Conservation (phyloP, 2,329 filamentous ascomycete species). For the Fusarium sp. region DNA sequence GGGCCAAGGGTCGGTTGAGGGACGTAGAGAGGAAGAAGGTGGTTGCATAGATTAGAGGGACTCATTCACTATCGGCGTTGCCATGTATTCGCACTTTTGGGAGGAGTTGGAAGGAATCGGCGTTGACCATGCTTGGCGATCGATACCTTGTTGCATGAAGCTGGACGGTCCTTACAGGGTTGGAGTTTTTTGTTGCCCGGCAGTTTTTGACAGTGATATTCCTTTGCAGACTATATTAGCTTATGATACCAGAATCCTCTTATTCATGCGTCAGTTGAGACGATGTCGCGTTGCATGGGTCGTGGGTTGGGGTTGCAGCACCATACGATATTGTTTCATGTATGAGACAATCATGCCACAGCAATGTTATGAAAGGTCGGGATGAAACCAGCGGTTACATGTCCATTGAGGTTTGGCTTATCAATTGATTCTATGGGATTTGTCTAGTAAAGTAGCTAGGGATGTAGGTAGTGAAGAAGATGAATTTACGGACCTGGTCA, state of each 20-base stretch:
- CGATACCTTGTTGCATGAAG: slow-evolving; percentile 13
- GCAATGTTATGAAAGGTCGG: background rate
- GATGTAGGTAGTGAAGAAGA: slow-evolving; percentile 22
- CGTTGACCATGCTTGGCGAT: slow-evolving; percentile 3
- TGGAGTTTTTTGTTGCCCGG: slow-evolving; percentile 14
- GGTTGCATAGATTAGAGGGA: slow-evolving; percentile 18
- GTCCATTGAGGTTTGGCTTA: slow-evolving; percentile 12
- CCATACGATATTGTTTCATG: slow-evolving; percentile 37
- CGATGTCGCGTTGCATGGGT: slow-evolving; percentile 27
- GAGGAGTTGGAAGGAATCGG: slow-evolving; percentile 14
- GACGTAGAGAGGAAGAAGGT: slow-evolving; percentile 42
- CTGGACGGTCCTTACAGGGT: slow-evolving; percentile 25
- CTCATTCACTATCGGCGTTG: slow-evolving; percentile 1
- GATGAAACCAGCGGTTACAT: slow-evolving; percentile 11
- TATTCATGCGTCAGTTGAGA: slow-evolving; percentile 14
- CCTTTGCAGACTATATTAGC: slow-evolving; percentile 14
- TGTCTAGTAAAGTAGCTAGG: slow-evolving; percentile 14
- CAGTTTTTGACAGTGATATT: slow-evolving; percentile 5
- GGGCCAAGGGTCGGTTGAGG: slow-evolving; percentile 51
- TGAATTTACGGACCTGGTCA: slow-evolving; percentile 29
- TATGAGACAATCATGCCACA: slow-evolving; percentile 27
- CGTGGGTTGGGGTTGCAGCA: slow-evolving; percentile 27
- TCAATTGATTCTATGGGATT: slow-evolving; percentile 29
- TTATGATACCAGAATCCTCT: slow-evolving; percentile 37
- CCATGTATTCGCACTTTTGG: slow-evolving; percentile 2